Conservation (phyloP, 805 yeast species). For the Hanseniaspora clermontiae region DNA sequence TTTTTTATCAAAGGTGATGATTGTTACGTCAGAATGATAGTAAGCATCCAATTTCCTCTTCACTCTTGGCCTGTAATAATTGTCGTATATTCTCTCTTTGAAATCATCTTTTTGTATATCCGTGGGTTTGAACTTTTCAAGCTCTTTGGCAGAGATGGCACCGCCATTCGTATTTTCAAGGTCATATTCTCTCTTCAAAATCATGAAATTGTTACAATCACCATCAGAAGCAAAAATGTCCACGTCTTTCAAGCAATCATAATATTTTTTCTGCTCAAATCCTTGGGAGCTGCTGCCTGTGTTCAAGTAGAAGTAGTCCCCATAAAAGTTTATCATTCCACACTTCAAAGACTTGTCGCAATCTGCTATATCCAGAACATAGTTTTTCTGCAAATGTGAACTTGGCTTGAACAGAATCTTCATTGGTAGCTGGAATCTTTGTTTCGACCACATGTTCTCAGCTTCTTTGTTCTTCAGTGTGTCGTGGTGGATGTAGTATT, state of each 20-base stretch:
- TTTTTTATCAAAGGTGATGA: constrained; percentile 15
- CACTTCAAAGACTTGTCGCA: constrained; percentile 22
- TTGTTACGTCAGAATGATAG: constrained; percentile 17
- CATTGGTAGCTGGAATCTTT: constrained; percentile 36
- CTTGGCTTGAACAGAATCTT: constrained; percentile 47
- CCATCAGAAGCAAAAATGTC: constrained; percentile 18
- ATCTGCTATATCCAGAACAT: constrained; percentile 60
- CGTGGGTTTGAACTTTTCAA: not conserved
- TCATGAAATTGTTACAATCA: constrained; percentile 15
- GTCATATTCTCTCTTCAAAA: constrained; percentile 5
- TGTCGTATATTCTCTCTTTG: constrained; percentile 6
- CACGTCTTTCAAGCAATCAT: constrained; percentile 36
- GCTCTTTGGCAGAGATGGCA: constrained; percentile 2
- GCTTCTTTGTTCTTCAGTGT: constrained; percentile 13
- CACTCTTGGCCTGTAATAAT: not conserved
- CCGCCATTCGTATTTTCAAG: not conserved
- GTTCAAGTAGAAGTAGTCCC: constrained; percentile 27
- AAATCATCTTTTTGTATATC: constrained; percentile 10
- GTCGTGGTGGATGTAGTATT: not conserved
- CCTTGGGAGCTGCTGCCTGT: constrained; percentile 42
- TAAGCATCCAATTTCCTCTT: not conserved
- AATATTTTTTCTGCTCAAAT: constrained; percentile 40
- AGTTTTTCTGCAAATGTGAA: constrained; percentile 35
- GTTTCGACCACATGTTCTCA: constrained; percentile 24
- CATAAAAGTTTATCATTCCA: constrained; percentile 8